A percentile compares a stretch with the other conserved stretches of the same genome.
phyloP scores from a whole-genome alignment of 225 moss, liverwort and hornwort genomes.

The Pseudisothecium myosuroides region DNA sequence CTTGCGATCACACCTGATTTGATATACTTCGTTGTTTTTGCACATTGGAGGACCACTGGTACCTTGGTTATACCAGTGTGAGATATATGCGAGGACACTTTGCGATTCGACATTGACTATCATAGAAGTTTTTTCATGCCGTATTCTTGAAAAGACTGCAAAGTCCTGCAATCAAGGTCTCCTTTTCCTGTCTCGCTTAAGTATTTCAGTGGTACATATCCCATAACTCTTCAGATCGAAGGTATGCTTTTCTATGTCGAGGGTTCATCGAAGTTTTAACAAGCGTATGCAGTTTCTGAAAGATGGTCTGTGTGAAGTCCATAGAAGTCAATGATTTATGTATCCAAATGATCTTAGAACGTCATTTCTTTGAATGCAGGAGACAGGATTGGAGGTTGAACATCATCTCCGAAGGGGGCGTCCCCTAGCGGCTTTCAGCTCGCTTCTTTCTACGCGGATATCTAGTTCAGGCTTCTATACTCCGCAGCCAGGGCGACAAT shows the following conservation, averaged over 20 bases:
- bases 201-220: not conserved
- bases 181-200: not conserved
- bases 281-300: not conserved
- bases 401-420: conserved; percentile 80
- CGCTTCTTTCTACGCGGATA: conserved; percentile 47
- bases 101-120: not conserved
- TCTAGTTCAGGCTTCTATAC: not conserved
- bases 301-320: not conserved
- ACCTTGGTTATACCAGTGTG: not conserved
- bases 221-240: not conserved
- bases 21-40: not conserved
- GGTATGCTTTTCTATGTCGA: not conserved
- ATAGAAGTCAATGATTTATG: not conserved
- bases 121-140: not conserved
- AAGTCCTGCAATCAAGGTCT: not conserved
- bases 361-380: conserved; percentile 20
- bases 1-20: not conserved
- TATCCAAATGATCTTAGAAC: not conserved
- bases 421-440: conserved; percentile 71
- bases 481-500: conserved; percentile 15
- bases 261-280: not conserved
- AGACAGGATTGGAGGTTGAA: conserved; percentile 56
- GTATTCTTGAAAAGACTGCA: not conserved
- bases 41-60: not conserved
- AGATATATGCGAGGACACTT: not conserved